These are phyloP conservation scores for Loxodes magnus DNA, from an alignment of 73 alveolate genomes.

Conservation along the genomic window DNA sequence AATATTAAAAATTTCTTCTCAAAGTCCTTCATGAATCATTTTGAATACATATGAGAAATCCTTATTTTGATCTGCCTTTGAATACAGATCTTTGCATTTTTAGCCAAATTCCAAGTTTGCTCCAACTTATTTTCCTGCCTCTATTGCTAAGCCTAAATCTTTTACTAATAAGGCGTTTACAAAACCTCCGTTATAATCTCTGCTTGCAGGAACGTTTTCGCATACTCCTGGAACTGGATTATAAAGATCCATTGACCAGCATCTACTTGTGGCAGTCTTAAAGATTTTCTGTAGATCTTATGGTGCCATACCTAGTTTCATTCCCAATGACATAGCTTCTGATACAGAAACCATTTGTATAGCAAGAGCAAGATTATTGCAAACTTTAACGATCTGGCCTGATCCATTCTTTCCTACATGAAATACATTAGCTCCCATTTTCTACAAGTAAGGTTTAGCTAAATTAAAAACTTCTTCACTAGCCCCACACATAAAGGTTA, in stretches of 20 bases:
- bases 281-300: background rate
- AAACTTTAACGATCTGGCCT: constrained; percentile 61
- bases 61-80: constrained; percentile 23
- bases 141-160: constrained; percentile 54
- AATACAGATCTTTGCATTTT: constrained; percentile 12
- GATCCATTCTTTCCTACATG: constrained; percentile 69
- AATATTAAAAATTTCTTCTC: background rate
- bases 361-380: constrained; percentile 60
- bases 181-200: constrained; percentile 58
- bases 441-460: constrained; percentile 21
- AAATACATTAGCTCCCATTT: constrained; percentile 66
- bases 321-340: constrained; percentile 59
- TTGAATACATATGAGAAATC: constrained; percentile 33
- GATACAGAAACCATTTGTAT: constrained; percentile 54
- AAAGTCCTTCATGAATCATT: constrained; percentile 16
- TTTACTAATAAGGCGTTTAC: constrained; percentile 40
- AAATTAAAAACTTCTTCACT: constrained; percentile 42
- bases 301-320: constrained; percentile 64
- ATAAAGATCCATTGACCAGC: constrained; percentile 58
- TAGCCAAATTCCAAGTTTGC: constrained; percentile 17
- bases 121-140: no score
- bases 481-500: constrained; percentile 80
- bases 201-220: constrained; percentile 51
- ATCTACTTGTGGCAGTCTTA: constrained; percentile 6
- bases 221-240: constrained; percentile 73